Base-by-base conservation (phyloP, 306 rosid genomes). In the Heteromeles arbutifolia region DNA sequence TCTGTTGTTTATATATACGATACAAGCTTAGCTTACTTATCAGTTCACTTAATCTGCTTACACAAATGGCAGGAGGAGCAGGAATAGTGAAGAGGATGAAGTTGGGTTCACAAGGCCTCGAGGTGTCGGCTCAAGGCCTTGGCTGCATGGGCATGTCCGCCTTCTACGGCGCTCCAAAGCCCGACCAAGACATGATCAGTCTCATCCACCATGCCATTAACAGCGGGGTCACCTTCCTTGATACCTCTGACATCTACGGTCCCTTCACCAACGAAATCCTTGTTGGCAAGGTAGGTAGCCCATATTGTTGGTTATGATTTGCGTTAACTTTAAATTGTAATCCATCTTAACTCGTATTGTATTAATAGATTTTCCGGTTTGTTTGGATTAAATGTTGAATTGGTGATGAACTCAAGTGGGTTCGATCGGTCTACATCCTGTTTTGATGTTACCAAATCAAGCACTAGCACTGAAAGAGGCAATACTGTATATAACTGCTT, bases 131-230 rank as follows among this genome's bases (percentile, higher is more conserved):
- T 1, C 88, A 87, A 32, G 94, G 91, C 59, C 88, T 84, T 4
- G 91, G 94, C 0, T 90, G 96, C 67, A 82, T 87, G 93, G 75
- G 84, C 7, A 90, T 92, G 97, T 85, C 96, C 2, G 74, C 78
- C 32, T 70, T 9, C 85, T 90, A 90, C 44, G 87, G 88, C 18
- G 78, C 90, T 59, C 83, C 86, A 0, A 88, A 88, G 69, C 88
- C 97, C 1, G 84, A 88, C 4, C 7, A 83, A 0, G 90, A 89
- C 41, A 89, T 89, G 97, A 83, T 89, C 26, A 50, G 57, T 2
- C 89, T 91, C 53, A 87, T 89, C 61, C 90, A 79, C 82, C 89
- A 81, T 4, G 92, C 93, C 56, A 10, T 88, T 2, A 9, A 82
- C 57, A 8, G 18, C 13, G 93, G 88, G 8, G 85, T 90, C 67